phyloP scores from a whole-genome alignment of 176 grass and related monocot species.

The Hordeum marinum region DNA sequence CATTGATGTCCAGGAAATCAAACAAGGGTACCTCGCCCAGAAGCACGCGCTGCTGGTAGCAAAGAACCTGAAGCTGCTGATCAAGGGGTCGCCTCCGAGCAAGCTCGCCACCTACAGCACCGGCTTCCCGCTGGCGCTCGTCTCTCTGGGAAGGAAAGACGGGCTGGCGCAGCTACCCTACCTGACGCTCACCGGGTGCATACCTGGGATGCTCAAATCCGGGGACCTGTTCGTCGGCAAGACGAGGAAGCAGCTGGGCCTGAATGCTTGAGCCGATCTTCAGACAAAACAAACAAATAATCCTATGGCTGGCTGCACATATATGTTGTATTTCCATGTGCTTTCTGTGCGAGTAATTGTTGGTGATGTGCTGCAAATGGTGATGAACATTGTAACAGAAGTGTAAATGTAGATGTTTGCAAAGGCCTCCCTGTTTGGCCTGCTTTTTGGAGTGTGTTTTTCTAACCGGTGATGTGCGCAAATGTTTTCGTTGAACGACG shows the following conservation, averaged over 20 bases:
- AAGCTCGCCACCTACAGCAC: constrained; percentile 41
- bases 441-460: background rate
- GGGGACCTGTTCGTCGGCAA: constrained; percentile 40
- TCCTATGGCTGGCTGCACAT: background rate
- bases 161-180: constrained; percentile 46
- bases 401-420: background rate
- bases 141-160: constrained; percentile 63
- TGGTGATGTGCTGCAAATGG: background rate
- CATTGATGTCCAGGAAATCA: constrained; percentile 40
- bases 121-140: constrained; percentile 26
- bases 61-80: constrained; percentile 48
- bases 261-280: constrained; percentile 19
- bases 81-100: constrained; percentile 29
- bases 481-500: background rate
- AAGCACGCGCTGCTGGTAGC: constrained; percentile 49
- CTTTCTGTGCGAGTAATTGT: background rate
- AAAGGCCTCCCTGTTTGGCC: background rate
- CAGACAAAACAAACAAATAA: background rate
- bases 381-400: background rate
- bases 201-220: constrained; percentile 57
- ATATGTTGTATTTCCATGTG: background rate
- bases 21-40: constrained; percentile 57
- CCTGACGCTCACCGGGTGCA: constrained; percentile 34
- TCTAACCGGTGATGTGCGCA: background rate
- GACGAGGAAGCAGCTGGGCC: constrained; percentile 58